Evolutionary conservation across 1,139 yeast species (phyloP), one percentile per base, ranked within the genome.

Genomic region (Hyphopichia khmerensis): DNA sequence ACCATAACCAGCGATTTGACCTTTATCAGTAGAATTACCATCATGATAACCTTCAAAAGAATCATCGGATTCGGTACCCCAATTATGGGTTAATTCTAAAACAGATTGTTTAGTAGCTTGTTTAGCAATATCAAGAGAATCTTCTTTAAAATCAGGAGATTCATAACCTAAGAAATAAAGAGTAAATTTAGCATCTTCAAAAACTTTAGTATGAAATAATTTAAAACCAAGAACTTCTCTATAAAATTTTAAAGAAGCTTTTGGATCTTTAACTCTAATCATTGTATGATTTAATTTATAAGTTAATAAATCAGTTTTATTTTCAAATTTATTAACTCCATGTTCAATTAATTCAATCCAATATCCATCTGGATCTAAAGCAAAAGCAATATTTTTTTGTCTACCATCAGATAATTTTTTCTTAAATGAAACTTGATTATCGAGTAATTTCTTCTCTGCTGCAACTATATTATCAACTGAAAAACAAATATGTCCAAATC

Each of bases 401-500:
- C 96, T 82, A 21, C 99, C 99, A 57, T 93, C 98, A 36, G 79
- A 62, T 54, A 90, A 72, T 57, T 76, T 86, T 75, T 93, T 93
- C 67, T 90, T 82, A 71, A 93, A 93, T 42, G 66, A 62, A 43
- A 87, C 97, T 4, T 84, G 87, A 38, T 72, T 68, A 32, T 67
- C 72, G 46, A 82, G 72, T 43, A 91, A 71, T 15, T 69, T 62
- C 38, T 69, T 66, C 63, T 93, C 89, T 9, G 82, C 70, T 15
- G 63, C 78, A 43, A 67, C 80, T 49, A 93, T 79, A 66, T 91
- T 84, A 56, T 89, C 89, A 15, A 91, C 96, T 1, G 96, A 75
- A 52, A 91, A 69, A 66, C 96, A 88, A 46, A 90, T 82, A 65
- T 93, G 99, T 17, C 99, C 99, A 60, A 90, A 93, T 0, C 99